phyloP scores from a whole-genome alignment of 1,284 basidiomycete species.

The Trichosporon asahii region DNA sequence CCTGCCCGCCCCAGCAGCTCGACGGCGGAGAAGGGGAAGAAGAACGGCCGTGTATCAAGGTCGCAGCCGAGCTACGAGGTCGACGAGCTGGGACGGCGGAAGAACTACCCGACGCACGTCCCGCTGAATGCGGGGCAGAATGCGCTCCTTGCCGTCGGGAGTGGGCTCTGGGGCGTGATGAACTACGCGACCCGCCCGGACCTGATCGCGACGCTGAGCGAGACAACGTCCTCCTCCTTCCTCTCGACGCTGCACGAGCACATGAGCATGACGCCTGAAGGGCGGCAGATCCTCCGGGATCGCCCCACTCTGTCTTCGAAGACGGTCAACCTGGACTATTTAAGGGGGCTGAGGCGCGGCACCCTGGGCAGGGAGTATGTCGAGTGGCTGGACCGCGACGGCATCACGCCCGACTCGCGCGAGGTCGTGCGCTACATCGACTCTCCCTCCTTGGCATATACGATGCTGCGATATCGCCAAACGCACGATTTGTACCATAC shows the following conservation, averaged over 20 bases:
- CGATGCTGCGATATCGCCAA: conserved; percentile 97
- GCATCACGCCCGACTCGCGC: conserved; percentile 92
- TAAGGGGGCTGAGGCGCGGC: conserved; percentile 67
- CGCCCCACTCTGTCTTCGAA: conserved; percentile 75
- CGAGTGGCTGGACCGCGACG: conserved; percentile 84
- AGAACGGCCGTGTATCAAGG: not conserved
- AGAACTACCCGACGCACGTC: conserved; percentile 67
- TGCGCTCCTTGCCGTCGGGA: conserved; percentile 78
- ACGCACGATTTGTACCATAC: conserved; percentile 96
- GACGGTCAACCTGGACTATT: conserved; percentile 69
- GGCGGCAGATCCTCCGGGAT: conserved; percentile 75
- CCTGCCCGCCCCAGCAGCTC: not conserved
- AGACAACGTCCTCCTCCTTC: conserved; percentile 79
- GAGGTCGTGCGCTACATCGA: conserved; percentile 89
- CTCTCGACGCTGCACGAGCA: conserved; percentile 73
- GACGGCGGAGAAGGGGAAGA: not conserved
- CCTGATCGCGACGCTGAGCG: conserved; percentile 87
- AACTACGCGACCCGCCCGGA: conserved; percentile 69
- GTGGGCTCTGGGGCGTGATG: conserved; percentile 74
- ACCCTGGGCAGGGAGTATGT: conserved; percentile 85
- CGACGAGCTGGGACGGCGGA: not conserved
- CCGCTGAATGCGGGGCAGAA: conserved; percentile 77
- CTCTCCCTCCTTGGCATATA: conserved; percentile 89
- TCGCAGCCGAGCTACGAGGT: not conserved
- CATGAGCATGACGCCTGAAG: conserved; percentile 77